These are phyloP conservation scores for Trichosanthes cucumerina DNA, from an alignment of 306 rosid species.

Conservation along the genomic window DNA sequence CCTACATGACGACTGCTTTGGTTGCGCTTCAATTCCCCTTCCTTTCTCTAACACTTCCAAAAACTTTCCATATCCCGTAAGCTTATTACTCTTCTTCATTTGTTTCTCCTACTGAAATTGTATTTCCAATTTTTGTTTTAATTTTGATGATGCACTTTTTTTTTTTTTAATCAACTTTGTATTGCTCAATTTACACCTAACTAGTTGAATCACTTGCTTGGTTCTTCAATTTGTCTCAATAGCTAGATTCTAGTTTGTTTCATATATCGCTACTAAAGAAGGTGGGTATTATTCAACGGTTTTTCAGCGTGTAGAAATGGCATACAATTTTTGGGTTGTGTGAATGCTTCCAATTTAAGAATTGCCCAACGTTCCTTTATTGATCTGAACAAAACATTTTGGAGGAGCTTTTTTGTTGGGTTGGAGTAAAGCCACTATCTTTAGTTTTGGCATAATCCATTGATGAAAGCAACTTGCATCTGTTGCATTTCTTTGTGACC, in stretches of 20 bases:
- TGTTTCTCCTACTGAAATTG: neutral
- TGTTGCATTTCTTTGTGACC: too few species aligned
- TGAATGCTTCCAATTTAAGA: conserved; percentile 34
- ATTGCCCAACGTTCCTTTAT: conserved; percentile 26
- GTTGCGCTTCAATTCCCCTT: conserved; percentile 2
- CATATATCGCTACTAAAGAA: neutral
- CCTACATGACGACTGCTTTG: neutral
- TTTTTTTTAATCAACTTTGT: neutral
- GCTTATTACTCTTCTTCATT: neutral
- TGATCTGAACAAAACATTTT: too few species aligned
- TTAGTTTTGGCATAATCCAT: too few species aligned
- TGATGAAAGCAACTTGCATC: too few species aligned
- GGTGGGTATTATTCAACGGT: neutral
- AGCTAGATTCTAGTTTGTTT: neutral
- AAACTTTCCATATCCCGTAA: neutral
- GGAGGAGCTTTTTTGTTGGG: too few species aligned
- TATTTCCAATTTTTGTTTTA: neutral
- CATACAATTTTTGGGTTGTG: conserved; percentile 28
- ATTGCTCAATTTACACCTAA: neutral
- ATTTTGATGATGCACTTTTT: neutral
- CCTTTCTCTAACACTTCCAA: conserved; percentile 1
- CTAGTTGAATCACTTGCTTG: neutral
- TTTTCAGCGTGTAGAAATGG: conserved; percentile 17
- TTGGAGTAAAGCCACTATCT: too few species aligned
- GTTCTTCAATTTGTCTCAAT: neutral